phyloP scores from a whole-genome alignment of 495 filamentous ascomycete genomes.

The Penicillium arizonense region DNA sequence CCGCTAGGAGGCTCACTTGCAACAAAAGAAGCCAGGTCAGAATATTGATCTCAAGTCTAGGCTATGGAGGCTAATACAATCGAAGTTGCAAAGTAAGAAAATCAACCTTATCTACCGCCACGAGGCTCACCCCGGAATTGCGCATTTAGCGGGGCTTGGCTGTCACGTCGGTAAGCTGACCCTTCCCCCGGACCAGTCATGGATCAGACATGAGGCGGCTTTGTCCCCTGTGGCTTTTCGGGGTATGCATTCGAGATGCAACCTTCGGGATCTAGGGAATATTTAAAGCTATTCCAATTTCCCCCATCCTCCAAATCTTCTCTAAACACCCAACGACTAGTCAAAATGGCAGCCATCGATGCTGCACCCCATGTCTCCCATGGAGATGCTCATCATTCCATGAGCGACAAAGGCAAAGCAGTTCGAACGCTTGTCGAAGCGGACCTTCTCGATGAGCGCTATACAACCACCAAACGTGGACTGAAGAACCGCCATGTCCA shows the following conservation, averaged over 20 bases:
- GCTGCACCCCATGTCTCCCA: not conserved
- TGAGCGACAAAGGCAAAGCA: slow-evolving; percentile 19
- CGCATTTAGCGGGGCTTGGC: not conserved
- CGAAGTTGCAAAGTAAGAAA: no score
- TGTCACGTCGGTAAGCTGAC: not conserved
- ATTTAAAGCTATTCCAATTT: not conserved
- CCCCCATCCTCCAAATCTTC: not conserved
- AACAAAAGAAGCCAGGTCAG: no score
- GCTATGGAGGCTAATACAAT: no score
- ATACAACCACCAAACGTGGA: slow-evolving; percentile 40
- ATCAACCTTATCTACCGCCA: not conserved
- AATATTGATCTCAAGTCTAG: no score
- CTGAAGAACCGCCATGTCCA: slow-evolving; percentile 59
- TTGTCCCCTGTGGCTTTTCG: not conserved
- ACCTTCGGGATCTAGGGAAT: not conserved
- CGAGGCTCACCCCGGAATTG: not conserved
- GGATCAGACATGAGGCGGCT: not conserved
- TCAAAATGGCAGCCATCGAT: slow-evolving; percentile 7
- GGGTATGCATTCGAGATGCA: not conserved
- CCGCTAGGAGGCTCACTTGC: no score
- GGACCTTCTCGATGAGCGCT: slow-evolving; percentile 38
- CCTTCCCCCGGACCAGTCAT: not conserved
- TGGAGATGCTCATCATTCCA: not conserved
- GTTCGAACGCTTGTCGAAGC: slow-evolving; percentile 32
- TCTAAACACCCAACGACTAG: not conserved